Percentiles rank a stretch among this genome's conserved stretches.
Evolutionary conservation across 2,329 filamentous ascomycete species (phyloP).

Genomic region (Nemania sp.): DNA sequence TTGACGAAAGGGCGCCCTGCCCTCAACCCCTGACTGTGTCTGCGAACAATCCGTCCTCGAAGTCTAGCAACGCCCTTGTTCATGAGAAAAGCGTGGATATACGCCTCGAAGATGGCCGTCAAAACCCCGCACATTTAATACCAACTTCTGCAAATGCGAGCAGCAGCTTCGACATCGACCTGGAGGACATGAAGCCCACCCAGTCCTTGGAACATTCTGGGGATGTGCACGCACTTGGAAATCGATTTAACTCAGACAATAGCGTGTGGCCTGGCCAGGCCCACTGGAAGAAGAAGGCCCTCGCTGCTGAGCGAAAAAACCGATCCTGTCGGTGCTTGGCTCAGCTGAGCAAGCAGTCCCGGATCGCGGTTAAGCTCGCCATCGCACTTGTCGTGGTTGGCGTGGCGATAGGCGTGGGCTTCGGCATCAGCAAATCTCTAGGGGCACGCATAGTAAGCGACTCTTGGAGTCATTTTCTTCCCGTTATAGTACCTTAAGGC

Average conservation of each 20-base stretch:
- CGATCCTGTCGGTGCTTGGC: slow-evolving; percentile 57
- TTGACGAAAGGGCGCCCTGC: slow-evolving; percentile 24
- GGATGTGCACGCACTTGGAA: slow-evolving; percentile 40
- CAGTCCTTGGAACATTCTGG: slow-evolving; percentile 43
- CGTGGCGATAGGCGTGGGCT: slow-evolving; percentile 57
- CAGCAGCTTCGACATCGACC: slow-evolving; percentile 61
- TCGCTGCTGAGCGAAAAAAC: slow-evolving; percentile 56
- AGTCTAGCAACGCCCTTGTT: slow-evolving; percentile 2
- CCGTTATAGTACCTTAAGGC: no score
- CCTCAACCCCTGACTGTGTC: slow-evolving; percentile 27
- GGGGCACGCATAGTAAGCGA: slow-evolving; percentile 61
- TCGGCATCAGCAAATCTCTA: slow-evolving; percentile 64
- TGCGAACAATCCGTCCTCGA: slow-evolving; percentile 26
- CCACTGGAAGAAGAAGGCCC: slow-evolving; percentile 63
- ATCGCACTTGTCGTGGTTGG: slow-evolving; percentile 57
- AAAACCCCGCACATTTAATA: slow-evolving; percentile 47
- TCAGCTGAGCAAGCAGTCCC: slow-evolving; percentile 56
- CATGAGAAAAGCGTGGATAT: slow-evolving; percentile 31
- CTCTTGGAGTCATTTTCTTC: no score
- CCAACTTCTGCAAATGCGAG: slow-evolving; percentile 47
- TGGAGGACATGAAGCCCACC: slow-evolving; percentile 55
- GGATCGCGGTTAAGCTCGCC: slow-evolving; percentile 57
- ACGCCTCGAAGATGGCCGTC: slow-evolving; percentile 37
- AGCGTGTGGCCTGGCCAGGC: slow-evolving; percentile 63
- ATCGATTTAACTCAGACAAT: slow-evolving; percentile 50